A percentile compares a stretch with the other conserved stretches of the same genome.
phyloP scores from a whole-genome alignment of 2,329 filamentous ascomycete genomes.

The Aspergillus aculeatinus region DNA sequence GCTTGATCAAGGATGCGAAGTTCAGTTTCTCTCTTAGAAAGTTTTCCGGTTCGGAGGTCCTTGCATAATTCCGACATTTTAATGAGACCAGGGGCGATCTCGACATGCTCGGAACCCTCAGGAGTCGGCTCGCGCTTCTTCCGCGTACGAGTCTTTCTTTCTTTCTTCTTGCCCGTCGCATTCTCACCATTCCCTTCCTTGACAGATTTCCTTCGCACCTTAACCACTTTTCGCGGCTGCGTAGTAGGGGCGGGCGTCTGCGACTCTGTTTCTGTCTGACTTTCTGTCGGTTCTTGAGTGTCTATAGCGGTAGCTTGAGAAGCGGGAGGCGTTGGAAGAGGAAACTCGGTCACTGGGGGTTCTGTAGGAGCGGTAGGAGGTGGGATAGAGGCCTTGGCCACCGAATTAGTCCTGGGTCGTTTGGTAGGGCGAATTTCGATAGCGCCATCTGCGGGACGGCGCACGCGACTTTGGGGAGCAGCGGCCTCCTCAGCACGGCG shows the following conservation, averaged over 20 bases:
- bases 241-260: constrained; percentile 21
- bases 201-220: constrained; percentile 27
- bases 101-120: constrained; percentile 47
- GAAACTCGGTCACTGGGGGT: not conserved
- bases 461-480: constrained; percentile 7
- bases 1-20: constrained; percentile 58
- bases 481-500: constrained; percentile 5
- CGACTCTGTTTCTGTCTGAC: constrained; percentile 19
- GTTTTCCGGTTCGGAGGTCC: constrained; percentile 54
- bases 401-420: constrained; percentile 24
- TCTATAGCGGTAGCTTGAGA: constrained; percentile 24
- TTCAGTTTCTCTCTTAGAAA: constrained; percentile 57
- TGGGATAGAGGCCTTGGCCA: not conserved
- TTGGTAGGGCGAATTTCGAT: constrained; percentile 30
- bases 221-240: constrained; percentile 20
- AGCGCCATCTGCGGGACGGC: constrained; percentile 7
- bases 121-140: constrained; percentile 45
- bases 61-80: constrained; percentile 60
- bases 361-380: not conserved
- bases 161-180: constrained; percentile 24
- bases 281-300: constrained; percentile 21
- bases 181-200: constrained; percentile 25
- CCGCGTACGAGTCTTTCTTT: constrained; percentile 28
- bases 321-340: constrained; percentile 24
- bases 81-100: constrained; percentile 55